Conservation (phyloP, 148 eudicot species). For the Rhododendron ovatum region DNA sequence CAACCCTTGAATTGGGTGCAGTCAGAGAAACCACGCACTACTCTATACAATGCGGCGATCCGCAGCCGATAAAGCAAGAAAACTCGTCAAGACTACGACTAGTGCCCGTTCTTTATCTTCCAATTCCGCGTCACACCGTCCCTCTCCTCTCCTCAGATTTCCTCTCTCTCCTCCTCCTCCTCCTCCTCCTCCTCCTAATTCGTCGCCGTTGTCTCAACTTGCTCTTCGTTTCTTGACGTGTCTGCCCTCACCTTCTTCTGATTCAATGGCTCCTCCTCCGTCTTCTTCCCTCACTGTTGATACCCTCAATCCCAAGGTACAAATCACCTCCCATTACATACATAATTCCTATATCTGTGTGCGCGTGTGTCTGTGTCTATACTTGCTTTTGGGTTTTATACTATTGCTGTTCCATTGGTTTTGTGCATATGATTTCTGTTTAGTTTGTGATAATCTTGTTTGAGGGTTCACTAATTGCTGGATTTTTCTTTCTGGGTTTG, state of each 20-base stretch:
- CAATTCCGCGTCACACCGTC: conserved; percentile 7
- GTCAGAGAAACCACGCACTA: neutral
- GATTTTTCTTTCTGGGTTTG: neutral
- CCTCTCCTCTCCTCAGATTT: neutral
- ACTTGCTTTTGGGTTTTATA: neutral
- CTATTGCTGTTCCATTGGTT: neutral
- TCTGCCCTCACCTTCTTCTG: neutral
- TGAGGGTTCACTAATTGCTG: neutral
- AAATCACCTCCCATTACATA: too few relatives aligned
- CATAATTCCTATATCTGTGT: too few relatives aligned
- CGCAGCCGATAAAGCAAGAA: conserved; percentile 38
- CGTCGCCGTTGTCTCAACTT: conserved; percentile 15
- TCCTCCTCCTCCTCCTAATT: conserved; percentile 10
- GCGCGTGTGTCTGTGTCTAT: too few relatives aligned
- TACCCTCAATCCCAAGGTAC: conserved; percentile 63
- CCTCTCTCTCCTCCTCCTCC: neutral
- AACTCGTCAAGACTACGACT: conserved; percentile 15
- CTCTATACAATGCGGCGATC: conserved; percentile 48
- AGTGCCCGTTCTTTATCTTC: neutral
- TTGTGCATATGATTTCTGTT: neutral
- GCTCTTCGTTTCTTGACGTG: conserved; percentile 17
- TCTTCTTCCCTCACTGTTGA: conserved; percentile 30
- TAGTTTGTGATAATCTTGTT: neutral
- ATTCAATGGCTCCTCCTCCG: conserved; percentile 25
- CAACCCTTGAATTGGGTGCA: neutral